phyloP scores from a whole-genome alignment of 352 stramenopile genomes.

The Pythium rhizo-oryzae region DNA sequence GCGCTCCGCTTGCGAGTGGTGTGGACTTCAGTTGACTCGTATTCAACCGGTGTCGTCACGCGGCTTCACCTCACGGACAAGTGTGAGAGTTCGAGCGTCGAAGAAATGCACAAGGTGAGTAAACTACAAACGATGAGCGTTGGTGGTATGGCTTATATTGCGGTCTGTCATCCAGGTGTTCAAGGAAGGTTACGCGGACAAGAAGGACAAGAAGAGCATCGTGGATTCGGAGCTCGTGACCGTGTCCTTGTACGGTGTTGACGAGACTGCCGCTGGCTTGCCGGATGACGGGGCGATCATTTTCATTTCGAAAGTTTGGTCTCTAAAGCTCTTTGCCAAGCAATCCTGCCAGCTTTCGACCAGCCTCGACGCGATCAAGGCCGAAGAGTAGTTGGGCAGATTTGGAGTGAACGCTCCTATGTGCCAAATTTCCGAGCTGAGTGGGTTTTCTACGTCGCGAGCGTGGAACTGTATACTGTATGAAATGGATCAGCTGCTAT shows the following conservation, averaged over 20 bases:
- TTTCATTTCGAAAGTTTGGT: background rate
- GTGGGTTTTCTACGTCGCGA: background rate
- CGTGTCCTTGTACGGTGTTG: constrained; percentile 7
- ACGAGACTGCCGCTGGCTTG: background rate
- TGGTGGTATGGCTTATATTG: too few species aligned
- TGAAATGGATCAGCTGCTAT: too few species aligned
- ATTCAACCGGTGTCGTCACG: background rate
- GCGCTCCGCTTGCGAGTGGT: constrained; percentile 1
- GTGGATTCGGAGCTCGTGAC: constrained; percentile 13
- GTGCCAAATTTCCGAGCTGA: too few species aligned
- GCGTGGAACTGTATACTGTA: too few species aligned
- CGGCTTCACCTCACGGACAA: constrained; percentile 13
- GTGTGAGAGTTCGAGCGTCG: background rate
- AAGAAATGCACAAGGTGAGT: constrained; percentile 5
- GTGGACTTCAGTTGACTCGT: constrained; percentile 2
- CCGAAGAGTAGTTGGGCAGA: too few species aligned
- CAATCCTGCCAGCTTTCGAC: constrained; percentile 11
- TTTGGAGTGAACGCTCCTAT: too few species aligned
- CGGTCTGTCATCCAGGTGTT: too few species aligned
- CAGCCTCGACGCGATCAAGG: background rate
- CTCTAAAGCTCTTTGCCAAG: background rate
- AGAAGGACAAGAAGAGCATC: background rate
- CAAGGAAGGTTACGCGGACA: background rate
- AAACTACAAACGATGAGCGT: background rate
- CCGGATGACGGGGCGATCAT: constrained; percentile 7